phyloP scores from a whole-genome alignment of 108 stramenopile genomes.

The Fragilariopsis cylindrus region DNA sequence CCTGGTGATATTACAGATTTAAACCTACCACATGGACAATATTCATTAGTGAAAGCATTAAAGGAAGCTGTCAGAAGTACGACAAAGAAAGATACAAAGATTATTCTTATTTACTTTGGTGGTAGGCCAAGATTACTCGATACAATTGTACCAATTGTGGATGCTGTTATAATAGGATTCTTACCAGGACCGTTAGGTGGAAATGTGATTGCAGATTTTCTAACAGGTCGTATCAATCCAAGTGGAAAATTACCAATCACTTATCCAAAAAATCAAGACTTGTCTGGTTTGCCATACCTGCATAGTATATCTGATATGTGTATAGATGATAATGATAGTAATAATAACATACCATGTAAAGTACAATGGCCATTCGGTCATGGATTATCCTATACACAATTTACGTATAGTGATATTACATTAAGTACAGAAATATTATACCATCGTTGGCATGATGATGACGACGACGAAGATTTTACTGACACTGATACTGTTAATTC shows the following conservation, averaged over 20 bases:
- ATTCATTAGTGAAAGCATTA: constrained; percentile 49
- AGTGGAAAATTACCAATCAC: constrained; percentile 62
- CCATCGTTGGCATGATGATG: constrained; percentile 10
- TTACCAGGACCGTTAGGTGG: constrained; percentile 65
- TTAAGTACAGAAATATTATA: constrained; percentile 19
- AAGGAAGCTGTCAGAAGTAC: constrained; percentile 5
- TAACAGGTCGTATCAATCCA: constrained; percentile 52
- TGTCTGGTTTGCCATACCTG: constrained; percentile 57
- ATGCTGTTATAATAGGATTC: constrained; percentile 58
- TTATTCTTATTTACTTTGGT: constrained; percentile 65
- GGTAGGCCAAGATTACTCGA: constrained; percentile 57
- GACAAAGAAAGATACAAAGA: constrained; percentile 24
- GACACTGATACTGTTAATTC: neutral
- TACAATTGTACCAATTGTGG: constrained; percentile 21
- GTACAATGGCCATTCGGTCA: constrained; percentile 74
- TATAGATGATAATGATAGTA: constrained; percentile 40
- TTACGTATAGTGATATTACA: constrained; percentile 36
- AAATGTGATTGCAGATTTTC: constrained; percentile 46
- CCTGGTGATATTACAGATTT: constrained; percentile 77
- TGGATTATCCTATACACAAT: constrained; percentile 56
- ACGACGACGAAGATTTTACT: neutral
- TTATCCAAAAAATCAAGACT: constrained; percentile 59
- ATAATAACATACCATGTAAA: constrained; percentile 46
- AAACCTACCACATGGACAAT: constrained; percentile 61
- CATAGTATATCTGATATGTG: constrained; percentile 58